Percentiles rank a stretch among this genome's conserved stretches.
phyloP scores from a whole-genome alignment of 176 grass and related monocot species.

The Puccinellia tenuiflora region DNA sequence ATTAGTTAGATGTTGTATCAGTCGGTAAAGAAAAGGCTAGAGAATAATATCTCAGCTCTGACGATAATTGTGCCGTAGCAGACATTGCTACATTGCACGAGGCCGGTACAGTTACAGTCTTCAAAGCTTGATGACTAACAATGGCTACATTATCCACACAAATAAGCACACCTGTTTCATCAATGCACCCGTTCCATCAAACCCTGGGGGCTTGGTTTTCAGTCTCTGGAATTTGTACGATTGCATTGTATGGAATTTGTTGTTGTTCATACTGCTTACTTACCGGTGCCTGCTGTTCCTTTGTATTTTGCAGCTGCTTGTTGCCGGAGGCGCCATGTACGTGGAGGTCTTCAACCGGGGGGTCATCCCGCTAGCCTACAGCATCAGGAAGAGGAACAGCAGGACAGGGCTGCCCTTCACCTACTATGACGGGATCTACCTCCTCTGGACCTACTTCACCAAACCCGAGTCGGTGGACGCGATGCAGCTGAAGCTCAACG shows the following conservation, averaged over 20 bases:
- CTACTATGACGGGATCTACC: slow-evolving; percentile 85
- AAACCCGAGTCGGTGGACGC: slow-evolving; percentile 66
- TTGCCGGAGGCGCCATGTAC: slow-evolving; percentile 88
- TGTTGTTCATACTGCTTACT: not conserved
- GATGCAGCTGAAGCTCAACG: slow-evolving; percentile 49
- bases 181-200: not conserved
- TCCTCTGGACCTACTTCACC: slow-evolving; percentile 86
- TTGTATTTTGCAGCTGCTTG: slow-evolving; percentile 54
- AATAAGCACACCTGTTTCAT: too few species aligned
- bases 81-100: not conserved
- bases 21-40: not conserved
- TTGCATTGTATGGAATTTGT: not conserved
- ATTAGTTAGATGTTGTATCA: not conserved
- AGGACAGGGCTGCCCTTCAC: slow-evolving; percentile 62
- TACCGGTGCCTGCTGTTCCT: not conserved
- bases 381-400: slow-evolving; percentile 80
- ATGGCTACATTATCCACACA: not conserved
- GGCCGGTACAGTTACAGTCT: not conserved
- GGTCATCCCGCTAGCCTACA: slow-evolving; percentile 76
- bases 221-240: not conserved
- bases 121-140: not conserved
- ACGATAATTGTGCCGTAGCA: not conserved
- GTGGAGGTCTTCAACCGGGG: slow-evolving; percentile 83
- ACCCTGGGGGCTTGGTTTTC: not conserved
- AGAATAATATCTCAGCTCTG: not conserved